phyloP scores from a whole-genome alignment of 352 stramenopile genomes.

The Lagenidium giganteum region DNA sequence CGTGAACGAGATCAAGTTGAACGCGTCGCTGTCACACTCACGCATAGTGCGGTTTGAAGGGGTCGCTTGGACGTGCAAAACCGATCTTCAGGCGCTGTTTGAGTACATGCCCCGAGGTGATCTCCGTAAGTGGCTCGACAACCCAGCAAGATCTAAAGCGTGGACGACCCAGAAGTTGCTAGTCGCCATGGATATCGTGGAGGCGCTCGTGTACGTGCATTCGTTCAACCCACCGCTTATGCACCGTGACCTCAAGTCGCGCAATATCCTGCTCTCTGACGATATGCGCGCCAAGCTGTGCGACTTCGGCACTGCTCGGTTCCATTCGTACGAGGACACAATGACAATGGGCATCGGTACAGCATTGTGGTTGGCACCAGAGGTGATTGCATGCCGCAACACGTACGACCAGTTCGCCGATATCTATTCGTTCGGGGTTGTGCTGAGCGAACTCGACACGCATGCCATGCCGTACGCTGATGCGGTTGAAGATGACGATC shows the following conservation, averaged over 20 bases:
- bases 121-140: too few relatives aligned
- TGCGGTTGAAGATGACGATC: conserved; percentile 45
- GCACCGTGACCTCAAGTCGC: conserved; percentile 29
- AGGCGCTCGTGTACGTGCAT: conserved; percentile 24
- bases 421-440: too few relatives aligned
- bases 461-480: conserved; percentile 5
- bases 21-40: too few relatives aligned
- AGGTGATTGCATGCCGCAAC: conserved; percentile 10
- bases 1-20: too few relatives aligned
- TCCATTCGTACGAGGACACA: conserved; percentile 16
- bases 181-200: conserved; percentile 12
- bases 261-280: conserved; percentile 20
- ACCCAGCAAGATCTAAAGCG: too few relatives aligned
- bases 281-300: conserved; percentile 17
- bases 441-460: conserved; percentile 7
- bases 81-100: too few relatives aligned
- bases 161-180: conserved; percentile 24
- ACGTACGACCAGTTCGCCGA: too few relatives aligned
- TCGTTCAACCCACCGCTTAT: conserved; percentile 18
- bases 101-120: too few relatives aligned
- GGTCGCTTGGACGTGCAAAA: too few relatives aligned
- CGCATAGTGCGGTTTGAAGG: too few relatives aligned
- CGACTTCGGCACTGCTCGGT: conserved; percentile 26
- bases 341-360: conserved; percentile 28
- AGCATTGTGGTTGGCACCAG: conserved; percentile 21